Percentiles rank a stretch among this genome's conserved stretches.
These are phyloP conservation scores for Trapa incisa DNA, from an alignment of 345 rosid genomes.

Conservation along the genomic window DNA sequence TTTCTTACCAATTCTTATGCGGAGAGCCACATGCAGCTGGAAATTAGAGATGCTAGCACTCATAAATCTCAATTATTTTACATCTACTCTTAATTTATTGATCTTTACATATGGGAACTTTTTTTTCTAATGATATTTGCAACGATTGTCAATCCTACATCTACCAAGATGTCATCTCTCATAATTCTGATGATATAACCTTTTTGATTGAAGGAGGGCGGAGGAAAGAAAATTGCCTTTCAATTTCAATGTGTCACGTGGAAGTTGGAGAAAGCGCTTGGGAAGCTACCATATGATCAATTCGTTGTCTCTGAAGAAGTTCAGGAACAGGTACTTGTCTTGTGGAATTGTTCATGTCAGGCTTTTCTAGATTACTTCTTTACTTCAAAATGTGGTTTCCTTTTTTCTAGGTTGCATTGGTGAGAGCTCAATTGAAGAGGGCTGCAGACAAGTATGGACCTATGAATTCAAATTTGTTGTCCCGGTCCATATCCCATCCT, in stretches of 20 bases:
- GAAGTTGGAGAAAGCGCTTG: conserved; percentile 76
- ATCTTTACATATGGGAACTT: not conserved
- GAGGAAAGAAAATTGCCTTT: conserved; percentile 49
- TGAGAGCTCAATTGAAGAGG: conserved; percentile 66
- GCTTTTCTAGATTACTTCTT: not conserved
- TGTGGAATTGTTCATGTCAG: not conserved
- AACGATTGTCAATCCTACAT: conserved; percentile 8
- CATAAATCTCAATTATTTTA: not conserved
- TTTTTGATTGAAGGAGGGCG: conserved; percentile 53
- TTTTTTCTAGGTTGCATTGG: conserved; percentile 48
- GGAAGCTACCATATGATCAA: conserved; percentile 47
- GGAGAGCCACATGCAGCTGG: too few species aligned
- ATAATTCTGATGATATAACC: conserved; percentile 22
- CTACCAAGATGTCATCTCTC: conserved; percentile 15
- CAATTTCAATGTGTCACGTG: conserved; percentile 76
- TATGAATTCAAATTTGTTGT: conserved; percentile 29
- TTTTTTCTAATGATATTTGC: not conserved
- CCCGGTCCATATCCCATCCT: conserved; percentile 36
- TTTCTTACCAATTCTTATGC: too few species aligned
- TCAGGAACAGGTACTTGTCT: conserved; percentile 52
- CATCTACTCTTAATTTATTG: not conserved
- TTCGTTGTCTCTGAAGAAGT: conserved; percentile 79
- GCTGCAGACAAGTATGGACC: conserved; percentile 64
- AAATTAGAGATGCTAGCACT: too few species aligned
- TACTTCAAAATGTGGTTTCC: not conserved